Conservation (phyloP, 2,329 filamentous ascomycete genomes). For the Chrysosporium keratinophilum region DNA sequence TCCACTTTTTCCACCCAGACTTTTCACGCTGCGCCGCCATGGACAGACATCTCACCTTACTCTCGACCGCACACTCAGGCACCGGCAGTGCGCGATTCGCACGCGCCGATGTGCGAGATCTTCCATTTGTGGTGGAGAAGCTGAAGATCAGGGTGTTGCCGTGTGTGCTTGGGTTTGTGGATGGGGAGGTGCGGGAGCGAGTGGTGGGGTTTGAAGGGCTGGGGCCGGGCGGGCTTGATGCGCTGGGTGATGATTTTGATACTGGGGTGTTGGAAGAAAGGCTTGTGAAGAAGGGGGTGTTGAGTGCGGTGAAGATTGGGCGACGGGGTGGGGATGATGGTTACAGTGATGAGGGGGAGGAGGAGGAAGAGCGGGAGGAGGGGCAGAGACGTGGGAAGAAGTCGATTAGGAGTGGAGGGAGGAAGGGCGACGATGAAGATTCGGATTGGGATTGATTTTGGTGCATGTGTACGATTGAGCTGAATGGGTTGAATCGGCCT, state of each 20-base stretch:
- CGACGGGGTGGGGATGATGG: constrained; percentile 21
- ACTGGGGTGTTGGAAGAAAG: constrained; percentile 35
- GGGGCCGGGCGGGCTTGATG: constrained; percentile 30
- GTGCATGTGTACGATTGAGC: neutral
- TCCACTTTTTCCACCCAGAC: constrained; percentile 56
- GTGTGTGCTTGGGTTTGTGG: constrained; percentile 41
- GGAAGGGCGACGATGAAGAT: constrained; percentile 30
- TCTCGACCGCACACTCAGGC: constrained; percentile 27
- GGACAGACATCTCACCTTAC: constrained; percentile 47
- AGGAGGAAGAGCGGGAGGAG: constrained; percentile 20
- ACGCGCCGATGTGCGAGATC: constrained; percentile 37
- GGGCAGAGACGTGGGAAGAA: constrained; percentile 18
- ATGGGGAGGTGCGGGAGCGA: constrained; percentile 36
- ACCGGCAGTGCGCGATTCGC: constrained; percentile 36
- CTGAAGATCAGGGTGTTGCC: constrained; percentile 38
- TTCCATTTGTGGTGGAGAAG: constrained; percentile 41
- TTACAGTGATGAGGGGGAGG: constrained; percentile 20
- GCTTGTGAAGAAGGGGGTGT: constrained; percentile 31
- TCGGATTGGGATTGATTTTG: constrained; percentile 39
- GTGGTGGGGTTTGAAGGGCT: constrained; percentile 42
- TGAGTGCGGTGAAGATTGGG: constrained; percentile 28
- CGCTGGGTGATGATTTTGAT: constrained; percentile 29
- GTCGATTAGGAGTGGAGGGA: constrained; percentile 26
- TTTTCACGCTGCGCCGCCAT: constrained; percentile 53
- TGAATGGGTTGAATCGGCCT: neutral